Evolutionary conservation across 2,329 filamentous ascomycete genomes (phyloP), one percentile per base, ranked within the genome.

Genomic region (Colletotrichum plurivorum): DNA sequence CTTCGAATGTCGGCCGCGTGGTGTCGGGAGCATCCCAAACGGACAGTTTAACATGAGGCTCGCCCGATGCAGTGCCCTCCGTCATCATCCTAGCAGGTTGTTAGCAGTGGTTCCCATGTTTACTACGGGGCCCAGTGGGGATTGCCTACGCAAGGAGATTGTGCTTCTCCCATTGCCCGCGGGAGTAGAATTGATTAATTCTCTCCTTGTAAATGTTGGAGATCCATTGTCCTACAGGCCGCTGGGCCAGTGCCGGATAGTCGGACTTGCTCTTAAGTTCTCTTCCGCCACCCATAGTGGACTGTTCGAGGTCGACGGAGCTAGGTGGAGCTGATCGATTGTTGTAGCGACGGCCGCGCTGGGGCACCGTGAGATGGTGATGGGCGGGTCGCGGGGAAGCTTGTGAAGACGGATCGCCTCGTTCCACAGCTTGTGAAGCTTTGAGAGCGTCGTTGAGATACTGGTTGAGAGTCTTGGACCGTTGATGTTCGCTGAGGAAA

Each of bases 11-110:
- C 2, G 96, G 96, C 16, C 96, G 90, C 27, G 90, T 87, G 58
- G 93, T 90, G 75, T 91, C 85, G 2, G 95, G 95, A 15, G 94
- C 94, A 65, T 93, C 91, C 89, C 95, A 97, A 67, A 94, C 94
- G 68, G 87, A 94, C 66, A 99, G 90, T 82, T 94, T 92, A 76
- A 98, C 90, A 78, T 95, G 87, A 31, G 93, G 89, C 72, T 89
- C 83, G 73, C 94, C 94, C 10, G 90, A 90, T 64, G 80, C 85
- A 57, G 83, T 77, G 57, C 87, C 92, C 79, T 95, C 91, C 75
- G 90, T 87, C 79, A 94, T 88, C 85, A 94, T 94, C 71, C 89
- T 92, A 43, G 39, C 39, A 67, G 72, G 71, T 62, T 71, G 66
- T 72, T 61, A 62, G 71, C 62, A 27, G n/a, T 72, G 70, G 22